Evolutionary conservation across 148 eudicot genomes (phyloP), one percentile per base, ranked within the genome.

Genomic region (Vaccinium corymbosum): DNA sequence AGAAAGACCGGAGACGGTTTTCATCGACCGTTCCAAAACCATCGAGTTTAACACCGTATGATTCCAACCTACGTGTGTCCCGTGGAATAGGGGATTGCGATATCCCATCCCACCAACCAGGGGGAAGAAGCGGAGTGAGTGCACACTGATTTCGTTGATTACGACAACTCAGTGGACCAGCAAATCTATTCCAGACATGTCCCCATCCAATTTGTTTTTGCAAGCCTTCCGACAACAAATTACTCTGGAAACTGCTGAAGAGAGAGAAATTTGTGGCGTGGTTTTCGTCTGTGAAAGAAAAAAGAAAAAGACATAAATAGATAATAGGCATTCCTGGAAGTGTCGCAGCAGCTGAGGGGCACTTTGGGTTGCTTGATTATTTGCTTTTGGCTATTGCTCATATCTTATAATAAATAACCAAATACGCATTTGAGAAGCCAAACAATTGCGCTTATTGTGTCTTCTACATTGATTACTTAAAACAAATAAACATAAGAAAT

Each of bases 121-220:
- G 97, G 12, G 98, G 94, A 59, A 95, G 97, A 88, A 95, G 86
- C 27, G 98, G 95, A 0, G 98, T 95, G 74, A 88, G 35, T 25
- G 98, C 97, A 88, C 98, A 95, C 71, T 95, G 98, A 72, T 80
- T 84, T 5, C 88, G 71, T 87, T 95, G 98, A 64, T 87, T 83
- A 14, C 82, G 91, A 74, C 98, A 95, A 77, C 98, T 95, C 82
- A 95, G 83, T 27, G 94, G 94, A 42, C 98, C 98, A 0, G 98
- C 98, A 88, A 94, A 95, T 79, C 95, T 84, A 89, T 95, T 95
- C 98, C 98, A 95, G 56, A 82, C 95, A 71, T 95, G 98, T n/a
- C 98, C 98, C 98, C 98, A 95, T 7, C 98, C 98, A 8, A 94
- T 83, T 87, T 95, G 98, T 84, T 88, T 92, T 83, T 81, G 90